Evolutionary conservation across 345 rosid genomes (phyloP).

Genomic region (Bruguiera gymnorhiza): DNA sequence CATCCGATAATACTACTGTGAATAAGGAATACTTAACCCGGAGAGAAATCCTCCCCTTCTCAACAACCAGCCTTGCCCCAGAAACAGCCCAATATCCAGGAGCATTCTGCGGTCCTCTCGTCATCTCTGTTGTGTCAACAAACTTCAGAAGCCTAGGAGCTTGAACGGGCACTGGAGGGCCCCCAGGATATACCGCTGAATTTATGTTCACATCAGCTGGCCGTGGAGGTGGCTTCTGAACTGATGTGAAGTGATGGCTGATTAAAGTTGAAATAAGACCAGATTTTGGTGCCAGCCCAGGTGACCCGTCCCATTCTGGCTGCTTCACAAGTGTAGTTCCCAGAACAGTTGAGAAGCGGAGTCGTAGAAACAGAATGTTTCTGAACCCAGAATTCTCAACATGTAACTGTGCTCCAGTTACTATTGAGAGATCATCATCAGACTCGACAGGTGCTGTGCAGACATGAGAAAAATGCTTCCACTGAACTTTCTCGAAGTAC

Average conservation of each 20-base stretch:
- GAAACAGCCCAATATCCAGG: conserved; percentile 98
- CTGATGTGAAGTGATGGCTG: conserved; percentile 85
- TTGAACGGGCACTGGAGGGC: conserved; percentile 86
- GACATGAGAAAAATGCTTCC: conserved; percentile 92
- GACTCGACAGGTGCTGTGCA: conserved; percentile 91
- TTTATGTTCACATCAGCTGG: conserved; percentile 90
- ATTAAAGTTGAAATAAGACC: conserved; percentile 86
- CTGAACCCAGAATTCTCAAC: conserved; percentile 89
- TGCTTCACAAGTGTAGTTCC: conserved; percentile 60
- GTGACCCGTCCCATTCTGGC: conserved; percentile 91
- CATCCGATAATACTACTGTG: conserved; percentile 22
- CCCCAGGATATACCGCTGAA: conserved; percentile 88
- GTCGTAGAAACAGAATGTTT: conserved; percentile 76
- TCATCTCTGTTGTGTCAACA: conserved; percentile 89
- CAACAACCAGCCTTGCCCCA: conserved; percentile 77
- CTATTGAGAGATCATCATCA: conserved; percentile 68
- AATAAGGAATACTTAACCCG: conserved; percentile 86
- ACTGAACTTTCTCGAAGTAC: conserved; percentile 84
- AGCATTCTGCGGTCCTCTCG: conserved; percentile 83
- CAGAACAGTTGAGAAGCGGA: conserved; percentile 58
- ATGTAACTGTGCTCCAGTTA: conserved; percentile 83
- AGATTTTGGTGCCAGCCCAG: conserved; percentile 65
- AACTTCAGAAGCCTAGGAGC: conserved; percentile 83
- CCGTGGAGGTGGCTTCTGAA: conserved; percentile 73
- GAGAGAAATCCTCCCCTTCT: conserved; percentile 84